Evolutionary conservation across 495 filamentous ascomycete species (phyloP).

Genomic region (Recurvomyces mirabilis): DNA sequence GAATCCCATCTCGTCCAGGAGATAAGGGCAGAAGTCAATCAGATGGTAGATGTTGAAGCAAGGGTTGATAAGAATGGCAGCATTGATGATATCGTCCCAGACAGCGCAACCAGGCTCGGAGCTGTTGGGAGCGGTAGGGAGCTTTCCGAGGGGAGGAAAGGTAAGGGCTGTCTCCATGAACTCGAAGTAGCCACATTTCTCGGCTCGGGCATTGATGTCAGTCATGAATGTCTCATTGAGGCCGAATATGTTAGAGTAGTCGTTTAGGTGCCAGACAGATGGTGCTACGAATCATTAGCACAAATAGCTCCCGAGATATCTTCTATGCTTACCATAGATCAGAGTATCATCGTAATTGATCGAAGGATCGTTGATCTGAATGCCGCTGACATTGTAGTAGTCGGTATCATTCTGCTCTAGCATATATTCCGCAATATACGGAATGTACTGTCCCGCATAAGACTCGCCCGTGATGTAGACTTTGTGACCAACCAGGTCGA

Average conservation of each 20-base stretch:
- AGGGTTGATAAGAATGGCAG: conserved; percentile 41
- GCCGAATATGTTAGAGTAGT: conserved; percentile 42
- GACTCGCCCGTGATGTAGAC: conserved; percentile 22
- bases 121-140: conserved; percentile 27
- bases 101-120: conserved; percentile 39
- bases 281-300: neutral
- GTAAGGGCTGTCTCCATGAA: conserved; percentile 45
- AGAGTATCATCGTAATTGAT: conserved; percentile 20
- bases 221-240: conserved; percentile 45
- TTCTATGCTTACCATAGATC: conserved; percentile 6
- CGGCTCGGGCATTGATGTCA: conserved; percentile 37
- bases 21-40: conserved; percentile 35
- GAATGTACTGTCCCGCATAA: conserved; percentile 22
- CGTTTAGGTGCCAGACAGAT: neutral
- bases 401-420: conserved; percentile 17
- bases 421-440: conserved; percentile 21
- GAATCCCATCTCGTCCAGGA: conserved; percentile 41
- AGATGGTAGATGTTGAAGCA: conserved; percentile 53
- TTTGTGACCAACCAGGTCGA: conserved; percentile 14
- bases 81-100: conserved; percentile 39
- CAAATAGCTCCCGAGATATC: too few relatives aligned
- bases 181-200: conserved; percentile 45
- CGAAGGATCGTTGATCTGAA: conserved; percentile 21
- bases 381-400: conserved; percentile 20
- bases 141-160: conserved; percentile 38